phyloP scores from a whole-genome alignment of 2,329 filamentous ascomycete species.

The Diaporthe longicolla region DNA sequence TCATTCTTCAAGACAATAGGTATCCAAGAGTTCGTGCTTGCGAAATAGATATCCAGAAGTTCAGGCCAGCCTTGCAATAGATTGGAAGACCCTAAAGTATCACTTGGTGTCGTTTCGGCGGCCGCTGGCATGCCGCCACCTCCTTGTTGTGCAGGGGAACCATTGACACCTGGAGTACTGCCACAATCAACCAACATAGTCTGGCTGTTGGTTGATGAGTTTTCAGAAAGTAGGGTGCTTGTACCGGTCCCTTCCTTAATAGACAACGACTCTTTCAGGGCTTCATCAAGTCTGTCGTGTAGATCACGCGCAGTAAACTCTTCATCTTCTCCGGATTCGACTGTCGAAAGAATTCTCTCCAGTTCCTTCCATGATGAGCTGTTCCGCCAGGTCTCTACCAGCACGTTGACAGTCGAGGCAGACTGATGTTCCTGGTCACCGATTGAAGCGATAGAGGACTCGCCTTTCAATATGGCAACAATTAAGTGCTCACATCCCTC shows the following conservation, averaged over 20 bases:
- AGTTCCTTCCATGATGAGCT: conserved; percentile 16
- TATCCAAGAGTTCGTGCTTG: conserved; percentile 16
- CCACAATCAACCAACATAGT: background rate
- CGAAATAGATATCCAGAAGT: conserved; percentile 14
- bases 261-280: background rate
- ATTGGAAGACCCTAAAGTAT: background rate
- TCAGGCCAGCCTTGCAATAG: conserved; percentile 16
- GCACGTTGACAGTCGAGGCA: conserved; percentile 14
- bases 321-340: conserved; percentile 17
- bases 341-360: background rate
- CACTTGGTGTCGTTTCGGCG: background rate
- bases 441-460: background rate
- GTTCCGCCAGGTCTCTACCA: conserved; percentile 10
- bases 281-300: conserved; percentile 22
- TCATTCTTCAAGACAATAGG: conserved; percentile 10
- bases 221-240: background rate
- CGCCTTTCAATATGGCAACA: conserved; percentile 6
- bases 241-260: background rate
- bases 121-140: background rate
- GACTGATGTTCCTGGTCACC: background rate
- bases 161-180: background rate
- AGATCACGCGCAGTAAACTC: conserved; percentile 8
- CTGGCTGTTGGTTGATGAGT: background rate
- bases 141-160: background rate
- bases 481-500: conserved; percentile 4